These are phyloP conservation scores for Physocladia obscura DNA, from an alignment of 192 early-diverging fungal species.

Conservation along the genomic window DNA sequence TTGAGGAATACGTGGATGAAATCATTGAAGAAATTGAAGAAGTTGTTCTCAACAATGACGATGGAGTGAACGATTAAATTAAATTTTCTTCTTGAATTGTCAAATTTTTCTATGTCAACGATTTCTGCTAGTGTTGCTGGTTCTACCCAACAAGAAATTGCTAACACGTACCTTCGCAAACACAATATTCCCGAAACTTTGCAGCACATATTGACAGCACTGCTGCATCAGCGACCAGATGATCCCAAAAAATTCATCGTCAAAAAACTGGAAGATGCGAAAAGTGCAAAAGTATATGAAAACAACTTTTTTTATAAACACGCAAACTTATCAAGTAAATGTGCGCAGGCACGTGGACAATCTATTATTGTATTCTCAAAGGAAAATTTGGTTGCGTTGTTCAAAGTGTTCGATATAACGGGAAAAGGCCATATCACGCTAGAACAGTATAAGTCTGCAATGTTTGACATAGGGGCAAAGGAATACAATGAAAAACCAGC, in stretches of 20 bases:
- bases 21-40: constrained; percentile 75
- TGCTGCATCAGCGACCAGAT: constrained; percentile 39
- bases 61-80: no score
- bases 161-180: constrained; percentile 34
- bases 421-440: constrained; percentile 46
- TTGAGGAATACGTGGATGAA: constrained; percentile 87
- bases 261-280: constrained; percentile 47
- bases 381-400: constrained; percentile 43
- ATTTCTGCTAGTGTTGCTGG: neutral
- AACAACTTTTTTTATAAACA: neutral
- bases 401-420: constrained; percentile 48
- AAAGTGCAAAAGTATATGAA: constrained; percentile 35
- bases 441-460: constrained; percentile 43
- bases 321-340: neutral
- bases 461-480: constrained; percentile 35
- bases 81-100: no score
- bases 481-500: constrained; percentile 30
- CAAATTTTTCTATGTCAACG: no score
- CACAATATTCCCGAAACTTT: constrained; percentile 42
- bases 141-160: constrained; percentile 27
- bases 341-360: constrained; percentile 41
- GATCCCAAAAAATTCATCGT: constrained; percentile 47
- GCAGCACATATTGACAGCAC: constrained; percentile 36
- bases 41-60: no score
- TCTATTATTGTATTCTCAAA: constrained; percentile 40